Evolutionary conservation across 805 yeast species (phyloP), one percentile per base, ranked within the genome.

Genomic region (Hanseniaspora valbyensis): DNA sequence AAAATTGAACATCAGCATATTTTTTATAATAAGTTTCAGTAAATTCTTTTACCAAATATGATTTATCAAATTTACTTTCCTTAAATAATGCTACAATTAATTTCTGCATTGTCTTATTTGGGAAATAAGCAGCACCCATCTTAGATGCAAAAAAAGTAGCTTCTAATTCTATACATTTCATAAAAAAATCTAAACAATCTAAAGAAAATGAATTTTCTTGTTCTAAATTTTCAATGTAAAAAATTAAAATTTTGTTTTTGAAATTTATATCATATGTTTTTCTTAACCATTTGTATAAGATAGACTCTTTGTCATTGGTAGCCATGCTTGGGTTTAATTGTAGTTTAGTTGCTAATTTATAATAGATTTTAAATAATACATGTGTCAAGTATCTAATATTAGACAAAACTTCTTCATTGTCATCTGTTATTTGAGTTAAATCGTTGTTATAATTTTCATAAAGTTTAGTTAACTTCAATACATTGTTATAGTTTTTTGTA

Each of bases 1-100:
- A 83, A 60, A 70, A 86, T 57, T 88, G 85, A 52, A 90, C 65
- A 62, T 90, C 98, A 70, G 84, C 84, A 62, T 74, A 76, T 56
- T 71, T 71, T 28, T 59, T 58, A 59, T 80, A 80, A 54, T 75
- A 78, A 25, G 67, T 68, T 21, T 72, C 77, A 26, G 70, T 58
- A 58, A 83, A 84, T 60, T 82, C 86, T 44, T 70, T 61, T 14
- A 77, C 53, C 12, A 74, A 61, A 30, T 71, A 66, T 0, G 77
- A 64, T 10, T 74, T 75, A 58, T 78, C 80, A 2, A 63, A 59
- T 24, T 71, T 63, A 16, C 56, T 42, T 0, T 70, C 62, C 29
- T 68, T 69, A 37, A 66, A 54, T 12, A 74, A 55, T 2, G 74
- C 59, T 37, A 61, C 42, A 37, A 75, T 66, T 40, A 76, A 65